phyloP scores from a whole-genome alignment of 768 basidiomycete genomes.

The Tephrocybe sp. region DNA sequence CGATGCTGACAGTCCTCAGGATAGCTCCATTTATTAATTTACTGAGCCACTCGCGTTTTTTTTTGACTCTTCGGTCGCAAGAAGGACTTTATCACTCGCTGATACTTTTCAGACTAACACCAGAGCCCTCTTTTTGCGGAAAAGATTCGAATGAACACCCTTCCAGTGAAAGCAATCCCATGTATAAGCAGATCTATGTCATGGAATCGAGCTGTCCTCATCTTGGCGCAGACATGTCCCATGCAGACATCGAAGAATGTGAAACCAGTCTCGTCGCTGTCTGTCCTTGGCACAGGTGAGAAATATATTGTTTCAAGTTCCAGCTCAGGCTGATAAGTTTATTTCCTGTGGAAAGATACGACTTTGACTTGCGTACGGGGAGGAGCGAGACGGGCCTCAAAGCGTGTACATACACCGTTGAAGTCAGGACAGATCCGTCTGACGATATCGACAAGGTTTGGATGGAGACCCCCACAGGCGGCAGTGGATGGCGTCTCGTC shows the following conservation, averaged over 20 bases:
- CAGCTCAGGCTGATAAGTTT: neutral
- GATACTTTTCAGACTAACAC: constrained; percentile 62
- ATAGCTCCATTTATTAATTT: constrained; percentile 44
- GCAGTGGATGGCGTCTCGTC: constrained; percentile 60
- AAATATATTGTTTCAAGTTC: neutral
- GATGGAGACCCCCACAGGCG: constrained; percentile 57
- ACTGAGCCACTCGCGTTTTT: constrained; percentile 58
- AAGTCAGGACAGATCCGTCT: constrained; percentile 40
- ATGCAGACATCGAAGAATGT: constrained; percentile 77
- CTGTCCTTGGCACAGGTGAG: constrained; percentile 75
- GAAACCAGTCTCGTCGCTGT: constrained; percentile 62
- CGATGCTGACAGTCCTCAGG: constrained; percentile 24
- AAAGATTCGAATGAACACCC: neutral
- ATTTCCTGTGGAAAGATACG: constrained; percentile 48
- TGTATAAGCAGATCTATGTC: constrained; percentile 56
- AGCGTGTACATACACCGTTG: constrained; percentile 67
- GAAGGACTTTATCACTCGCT: constrained; percentile 60
- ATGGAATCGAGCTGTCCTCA: constrained; percentile 86
- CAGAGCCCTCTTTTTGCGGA: constrained; percentile 20
- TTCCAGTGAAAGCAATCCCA: constrained; percentile 6
- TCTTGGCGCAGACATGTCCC: constrained; percentile 76
- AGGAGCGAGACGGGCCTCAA: constrained; percentile 67
- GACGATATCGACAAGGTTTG: constrained; percentile 50
- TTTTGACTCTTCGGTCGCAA: constrained; percentile 58
- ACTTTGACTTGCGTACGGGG: constrained; percentile 71